Conservation (phyloP, 176 grass and related monocot species). For the Otatea glauca region DNA sequence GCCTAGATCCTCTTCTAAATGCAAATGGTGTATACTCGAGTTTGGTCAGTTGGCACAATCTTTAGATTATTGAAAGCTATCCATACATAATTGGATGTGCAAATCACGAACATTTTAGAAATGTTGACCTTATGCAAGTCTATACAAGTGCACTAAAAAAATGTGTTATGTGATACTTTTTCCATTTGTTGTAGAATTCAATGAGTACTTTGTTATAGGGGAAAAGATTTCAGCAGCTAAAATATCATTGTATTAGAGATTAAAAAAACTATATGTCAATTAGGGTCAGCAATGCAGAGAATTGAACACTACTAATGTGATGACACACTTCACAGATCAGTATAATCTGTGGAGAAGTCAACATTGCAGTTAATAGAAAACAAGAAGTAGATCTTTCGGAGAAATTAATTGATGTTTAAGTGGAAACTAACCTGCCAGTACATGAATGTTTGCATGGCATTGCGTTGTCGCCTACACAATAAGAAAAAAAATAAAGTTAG, state of each 20-base stretch:
- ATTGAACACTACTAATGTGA: conserved; percentile 17
- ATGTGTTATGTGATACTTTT: neutral
- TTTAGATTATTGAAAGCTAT: conserved; percentile 17
- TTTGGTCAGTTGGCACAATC: neutral
- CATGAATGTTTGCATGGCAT: conserved; percentile 93
- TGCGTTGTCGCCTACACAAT: conserved; percentile 79
- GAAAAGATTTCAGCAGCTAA: neutral
- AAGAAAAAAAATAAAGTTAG: conserved; percentile 37
- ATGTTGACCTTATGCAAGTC: neutral
- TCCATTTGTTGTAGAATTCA: conserved; percentile 16
- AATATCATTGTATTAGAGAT: neutral
- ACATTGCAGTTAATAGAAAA: conserved; percentile 17
- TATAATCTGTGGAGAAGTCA: neutral
- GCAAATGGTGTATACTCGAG: neutral
- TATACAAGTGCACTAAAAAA: neutral
- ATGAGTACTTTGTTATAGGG: neutral
- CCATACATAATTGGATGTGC: neutral
- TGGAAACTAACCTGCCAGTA: conserved; percentile 91
- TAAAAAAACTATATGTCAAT: conserved; percentile 22
- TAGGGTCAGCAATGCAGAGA: neutral
- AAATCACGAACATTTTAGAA: neutral
- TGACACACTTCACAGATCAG: conserved; percentile 24
- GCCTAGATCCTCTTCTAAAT: conserved; percentile 26
- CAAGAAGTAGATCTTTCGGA: neutral
- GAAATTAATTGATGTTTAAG: conserved; percentile 11